These are phyloP conservation scores for Penicillium salamii DNA, from an alignment of 495 filamentous ascomycete species.

Conservation along the genomic window DNA sequence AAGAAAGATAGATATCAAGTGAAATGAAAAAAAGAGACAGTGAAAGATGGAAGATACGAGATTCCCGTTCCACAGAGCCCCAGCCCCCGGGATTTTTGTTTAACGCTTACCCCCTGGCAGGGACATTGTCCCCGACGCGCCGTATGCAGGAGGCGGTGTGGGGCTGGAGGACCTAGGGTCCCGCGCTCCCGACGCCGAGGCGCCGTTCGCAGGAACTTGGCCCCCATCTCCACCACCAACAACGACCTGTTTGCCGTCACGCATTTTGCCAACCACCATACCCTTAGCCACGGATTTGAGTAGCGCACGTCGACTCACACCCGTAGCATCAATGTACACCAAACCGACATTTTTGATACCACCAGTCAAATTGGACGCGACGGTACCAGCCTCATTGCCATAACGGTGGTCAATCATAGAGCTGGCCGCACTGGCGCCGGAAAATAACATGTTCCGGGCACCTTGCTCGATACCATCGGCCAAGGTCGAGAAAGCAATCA, in stretches of 20 bases:
- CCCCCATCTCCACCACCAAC: conserved; percentile 81
- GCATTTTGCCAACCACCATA: conserved; percentile 92
- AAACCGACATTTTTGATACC: conserved; percentile 93
- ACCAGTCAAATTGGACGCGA: conserved; percentile 71
- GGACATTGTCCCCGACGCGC: conserved; percentile 35
- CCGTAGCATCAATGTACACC: conserved; percentile 96
- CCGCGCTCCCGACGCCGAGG: conserved; percentile 12
- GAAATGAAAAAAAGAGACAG: background rate
- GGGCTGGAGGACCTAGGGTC: conserved; percentile 32
- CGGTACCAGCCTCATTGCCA: conserved; percentile 74
- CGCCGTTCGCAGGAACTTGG: conserved; percentile 31
- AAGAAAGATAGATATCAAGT: too few species aligned
- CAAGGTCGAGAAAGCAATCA: conserved; percentile 96
- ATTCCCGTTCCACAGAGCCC: background rate
- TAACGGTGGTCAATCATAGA: conserved; percentile 81
- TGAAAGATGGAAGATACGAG: background rate
- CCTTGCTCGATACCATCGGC: conserved; percentile 90
- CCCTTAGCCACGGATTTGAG: conserved; percentile 94
- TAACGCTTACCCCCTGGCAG: conserved; percentile 39
- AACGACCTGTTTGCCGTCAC: conserved; percentile 77
- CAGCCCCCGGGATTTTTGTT: conserved; percentile 5
- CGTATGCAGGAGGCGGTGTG: conserved; percentile 44
- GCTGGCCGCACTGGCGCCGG: conserved; percentile 71
- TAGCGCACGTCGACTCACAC: conserved; percentile 82
- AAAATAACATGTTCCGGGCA: conserved; percentile 68